Conservation (phyloP, 345 rosid species). For the Lepidium didymum region DNA sequence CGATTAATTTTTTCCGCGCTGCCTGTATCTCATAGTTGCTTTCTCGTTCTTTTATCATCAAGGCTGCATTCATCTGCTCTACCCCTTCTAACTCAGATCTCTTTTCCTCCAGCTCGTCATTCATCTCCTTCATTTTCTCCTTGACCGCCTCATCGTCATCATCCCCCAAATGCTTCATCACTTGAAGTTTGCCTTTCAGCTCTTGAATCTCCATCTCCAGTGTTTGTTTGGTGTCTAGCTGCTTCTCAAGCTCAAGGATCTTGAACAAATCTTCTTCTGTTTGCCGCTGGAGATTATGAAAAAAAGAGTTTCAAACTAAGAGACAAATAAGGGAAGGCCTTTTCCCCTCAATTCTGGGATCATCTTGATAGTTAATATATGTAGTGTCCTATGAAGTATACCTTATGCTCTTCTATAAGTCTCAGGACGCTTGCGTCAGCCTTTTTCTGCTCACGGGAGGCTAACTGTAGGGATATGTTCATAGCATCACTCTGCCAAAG, state of each 20-base stretch:
- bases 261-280: slow-evolving; percentile 61
- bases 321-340: not conserved
- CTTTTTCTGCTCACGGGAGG: slow-evolving; percentile 71
- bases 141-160: slow-evolving; percentile 70
- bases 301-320: not conserved
- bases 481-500: slow-evolving; percentile 51
- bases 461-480: slow-evolving; percentile 63
- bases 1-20: slow-evolving; percentile 32
- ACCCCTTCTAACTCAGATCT: slow-evolving; percentile 34
- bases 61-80: slow-evolving; percentile 22
- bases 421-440: slow-evolving; percentile 74
- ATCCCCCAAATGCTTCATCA: slow-evolving; percentile 52
- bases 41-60: slow-evolving; percentile 39
- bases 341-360: not conserved
- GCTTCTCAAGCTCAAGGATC: slow-evolving; percentile 61
- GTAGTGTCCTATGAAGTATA: slow-evolving; percentile 7
- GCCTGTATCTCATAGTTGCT: slow-evolving; percentile 40
- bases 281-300: slow-evolving; percentile 54
- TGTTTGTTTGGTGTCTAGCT: slow-evolving; percentile 40
- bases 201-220: slow-evolving; percentile 71
- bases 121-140: slow-evolving; percentile 17
- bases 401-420: slow-evolving; percentile 87
- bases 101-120: slow-evolving; percentile 50
- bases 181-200: slow-evolving; percentile 28
- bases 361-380: not conserved